These are phyloP conservation scores for baker's yeast (Saccharomyces cerevisiae) DNA, from an alignment of 805 yeast genomes.

Conservation along the genomic window DNA sequence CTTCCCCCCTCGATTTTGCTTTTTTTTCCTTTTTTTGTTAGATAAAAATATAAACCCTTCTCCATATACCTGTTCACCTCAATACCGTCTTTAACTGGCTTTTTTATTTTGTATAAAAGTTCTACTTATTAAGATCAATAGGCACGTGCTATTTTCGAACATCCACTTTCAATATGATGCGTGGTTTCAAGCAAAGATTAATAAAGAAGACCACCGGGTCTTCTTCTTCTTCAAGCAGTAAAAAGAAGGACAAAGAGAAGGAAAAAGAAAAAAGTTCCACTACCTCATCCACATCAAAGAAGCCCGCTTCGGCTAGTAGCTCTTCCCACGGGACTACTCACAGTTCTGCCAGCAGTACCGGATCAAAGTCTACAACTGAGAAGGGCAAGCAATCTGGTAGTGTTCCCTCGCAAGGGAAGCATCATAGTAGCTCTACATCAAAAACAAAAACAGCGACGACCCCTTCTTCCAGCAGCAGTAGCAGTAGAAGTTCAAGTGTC, in stretches of 20 bases:
- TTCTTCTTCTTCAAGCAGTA: slow-evolving; percentile 27
- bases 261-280: slow-evolving; percentile 28
- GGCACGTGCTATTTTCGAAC: background rate
- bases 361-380: background rate
- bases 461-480: background rate
- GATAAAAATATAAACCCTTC: background rate
- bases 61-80: background rate
- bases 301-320: slow-evolving; percentile 9
- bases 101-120: background rate
- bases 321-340: background rate
- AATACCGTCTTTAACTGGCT: background rate
- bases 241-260: slow-evolving; percentile 38
- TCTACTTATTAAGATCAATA: background rate
- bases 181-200: slow-evolving; percentile 56
- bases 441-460: background rate
- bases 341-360: background rate
- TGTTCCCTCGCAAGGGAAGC: background rate
- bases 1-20: background rate
- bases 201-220: slow-evolving; percentile 31
- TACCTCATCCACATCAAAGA: slow-evolving; percentile 3
- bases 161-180: slow-evolving; percentile 48
- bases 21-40: background rate
- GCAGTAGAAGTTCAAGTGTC: background rate
- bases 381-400: background rate
- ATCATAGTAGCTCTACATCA: slow-evolving; percentile 2